Percentiles rank a stretch among this genome's conserved stretches.
Conservation (phyloP, 192 early-diverging fungal genomes). For the Coemansia guatemalensis region DNA sequence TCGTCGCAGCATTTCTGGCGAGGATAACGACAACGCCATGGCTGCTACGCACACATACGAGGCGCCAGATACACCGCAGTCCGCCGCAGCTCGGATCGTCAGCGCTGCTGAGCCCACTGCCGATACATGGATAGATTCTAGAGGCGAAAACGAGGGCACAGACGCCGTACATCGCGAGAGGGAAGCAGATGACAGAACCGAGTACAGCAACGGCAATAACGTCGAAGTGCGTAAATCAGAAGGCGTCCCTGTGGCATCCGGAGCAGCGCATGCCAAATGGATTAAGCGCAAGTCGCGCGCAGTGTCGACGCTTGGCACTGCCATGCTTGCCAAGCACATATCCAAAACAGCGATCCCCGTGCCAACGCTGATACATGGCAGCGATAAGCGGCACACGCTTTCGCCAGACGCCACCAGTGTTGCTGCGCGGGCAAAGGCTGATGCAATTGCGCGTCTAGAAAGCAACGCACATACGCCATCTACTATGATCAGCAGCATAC, state of each 20-base stretch:
- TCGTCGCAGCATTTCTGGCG: constrained; percentile 4
- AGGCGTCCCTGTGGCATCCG: neutral
- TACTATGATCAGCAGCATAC: constrained; percentile 7
- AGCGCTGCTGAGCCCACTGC: neutral
- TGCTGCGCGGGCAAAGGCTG: constrained; percentile 25
- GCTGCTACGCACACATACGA: neutral
- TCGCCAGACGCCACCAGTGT: constrained; percentile 11
- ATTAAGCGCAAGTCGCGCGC: constrained; percentile 53
- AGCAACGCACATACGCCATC: constrained; percentile 13
- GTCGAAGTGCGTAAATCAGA: neutral
- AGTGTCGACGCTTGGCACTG: constrained; percentile 31
- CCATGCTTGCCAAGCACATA: constrained; percentile 23
- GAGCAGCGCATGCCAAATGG: constrained; percentile 23
- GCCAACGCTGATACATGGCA: constrained; percentile 10
- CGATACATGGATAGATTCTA: constrained; percentile 10
- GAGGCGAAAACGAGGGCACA: neutral
- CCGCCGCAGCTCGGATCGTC: constrained; percentile 10
- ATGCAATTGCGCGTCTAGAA: constrained; percentile 17
- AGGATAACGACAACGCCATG: neutral
- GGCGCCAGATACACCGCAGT: constrained; percentile 22
- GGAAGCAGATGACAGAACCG: too few species aligned
- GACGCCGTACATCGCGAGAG: too few species aligned
- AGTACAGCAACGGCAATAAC: too few species aligned
- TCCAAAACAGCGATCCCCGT: constrained; percentile 19
- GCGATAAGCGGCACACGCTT: constrained; percentile 15